A percentile compares a stretch with the other conserved stretches of the same genome.
Evolutionary conservation across 257 asterid species (phyloP).

Genomic region (Coffea eugenioides): DNA sequence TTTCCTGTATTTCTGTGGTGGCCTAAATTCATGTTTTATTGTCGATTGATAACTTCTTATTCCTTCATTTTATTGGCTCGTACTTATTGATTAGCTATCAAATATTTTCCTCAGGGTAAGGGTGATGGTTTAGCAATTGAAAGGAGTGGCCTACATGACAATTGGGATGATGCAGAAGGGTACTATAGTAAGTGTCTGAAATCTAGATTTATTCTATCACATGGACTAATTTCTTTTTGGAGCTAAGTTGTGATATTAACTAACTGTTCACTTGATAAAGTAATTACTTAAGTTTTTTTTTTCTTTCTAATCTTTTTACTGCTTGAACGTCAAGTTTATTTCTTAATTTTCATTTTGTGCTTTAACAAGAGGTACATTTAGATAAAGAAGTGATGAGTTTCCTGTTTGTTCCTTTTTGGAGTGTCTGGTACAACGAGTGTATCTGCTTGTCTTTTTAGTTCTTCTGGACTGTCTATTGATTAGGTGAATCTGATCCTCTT

Average conservation of each 20-base stretch:
- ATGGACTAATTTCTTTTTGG: not conserved
- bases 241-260: not conserved
- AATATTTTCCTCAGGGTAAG: slow-evolving; percentile 55
- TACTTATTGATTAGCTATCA: slow-evolving; percentile 11
- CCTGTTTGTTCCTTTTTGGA: not conserved
- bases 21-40: not conserved
- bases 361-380: not conserved
- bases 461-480: not conserved
- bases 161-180: slow-evolving; percentile 98
- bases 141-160: slow-evolving; percentile 75
- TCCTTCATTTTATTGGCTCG: slow-evolving; percentile 7
- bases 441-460: not conserved
- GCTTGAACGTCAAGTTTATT: not conserved
- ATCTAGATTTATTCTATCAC: not conserved
- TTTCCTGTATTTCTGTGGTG: not conserved
- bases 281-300: not conserved
- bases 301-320: not conserved
- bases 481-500: not conserved
- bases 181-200: slow-evolving; percentile 65
- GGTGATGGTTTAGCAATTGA: slow-evolving; percentile 71
- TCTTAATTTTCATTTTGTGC: not conserved
- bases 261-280: not conserved
- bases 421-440: not conserved
- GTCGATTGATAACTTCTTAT: not conserved
- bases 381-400: not conserved